These are phyloP conservation scores for Nosema muscidifuracis DNA, from an alignment of 371 early-diverging fungal genomes.

Conservation along the genomic window DNA sequence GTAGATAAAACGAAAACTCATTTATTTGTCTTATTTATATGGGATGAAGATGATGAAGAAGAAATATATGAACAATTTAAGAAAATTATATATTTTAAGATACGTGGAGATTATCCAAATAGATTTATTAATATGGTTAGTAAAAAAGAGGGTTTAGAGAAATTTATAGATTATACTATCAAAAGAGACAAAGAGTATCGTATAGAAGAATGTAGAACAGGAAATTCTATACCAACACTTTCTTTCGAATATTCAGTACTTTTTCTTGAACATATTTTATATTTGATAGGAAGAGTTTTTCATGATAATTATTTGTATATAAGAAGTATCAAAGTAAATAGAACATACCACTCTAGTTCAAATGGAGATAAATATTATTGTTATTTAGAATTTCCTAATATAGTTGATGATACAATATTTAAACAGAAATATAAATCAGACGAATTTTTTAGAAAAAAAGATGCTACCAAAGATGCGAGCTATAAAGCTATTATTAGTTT, in stretches of 20 bases:
- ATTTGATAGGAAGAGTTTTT: conserved; percentile 2
- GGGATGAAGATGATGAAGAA: not conserved
- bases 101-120: not conserved
- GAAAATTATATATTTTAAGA: not conserved
- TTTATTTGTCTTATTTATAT: not conserved
- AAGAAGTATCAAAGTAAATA: not conserved
- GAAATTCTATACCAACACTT: not conserved
- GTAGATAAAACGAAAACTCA: not conserved
- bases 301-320: not conserved
- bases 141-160: not conserved
- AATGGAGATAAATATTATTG: not conserved
- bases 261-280: conserved; percentile 5
- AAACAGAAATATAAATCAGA: not conserved
- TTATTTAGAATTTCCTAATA: conserved; percentile 3
- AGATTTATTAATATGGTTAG: not conserved
- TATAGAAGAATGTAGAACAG: not conserved
- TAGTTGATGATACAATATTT: not conserved
- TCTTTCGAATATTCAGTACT: not conserved
- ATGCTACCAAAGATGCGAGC: conserved; percentile 5
- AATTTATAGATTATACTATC: not conserved
- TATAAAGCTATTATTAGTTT: not conserved
- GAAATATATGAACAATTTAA: not conserved
- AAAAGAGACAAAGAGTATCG: not conserved
- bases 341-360: not conserved
- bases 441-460: not conserved